Percentiles rank a stretch among this genome's conserved stretches.
phyloP scores from a whole-genome alignment of 345 rosid species.

The Erucastrum elatum region DNA sequence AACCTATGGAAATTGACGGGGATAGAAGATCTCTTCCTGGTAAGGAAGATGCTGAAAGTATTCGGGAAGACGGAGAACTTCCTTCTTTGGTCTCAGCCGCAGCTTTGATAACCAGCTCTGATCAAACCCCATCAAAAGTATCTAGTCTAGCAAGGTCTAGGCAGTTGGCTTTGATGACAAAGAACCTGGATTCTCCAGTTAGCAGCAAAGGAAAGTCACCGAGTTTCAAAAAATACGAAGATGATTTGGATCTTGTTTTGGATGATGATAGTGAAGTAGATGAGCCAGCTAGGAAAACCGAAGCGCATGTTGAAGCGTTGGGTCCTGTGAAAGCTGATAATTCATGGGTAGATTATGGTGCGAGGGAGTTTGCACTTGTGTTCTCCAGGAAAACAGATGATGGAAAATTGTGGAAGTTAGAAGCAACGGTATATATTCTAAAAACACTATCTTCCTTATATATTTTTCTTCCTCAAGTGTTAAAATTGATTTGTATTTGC shows the following conservation, averaged over 20 bases:
- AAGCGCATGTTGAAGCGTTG: constrained; percentile 47
- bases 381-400: constrained; percentile 54
- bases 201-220: constrained; percentile 53
- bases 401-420: constrained; percentile 54
- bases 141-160: constrained; percentile 57
- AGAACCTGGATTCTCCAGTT: constrained; percentile 65
- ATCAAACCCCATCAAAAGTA: constrained; percentile 44
- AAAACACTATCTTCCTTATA: constrained; percentile 4
- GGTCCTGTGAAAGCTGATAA: constrained; percentile 46
- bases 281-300: constrained; percentile 50
- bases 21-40: constrained; percentile 57
- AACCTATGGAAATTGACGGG: constrained; percentile 56
- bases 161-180: constrained; percentile 78
- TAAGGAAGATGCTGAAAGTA: constrained; percentile 64
- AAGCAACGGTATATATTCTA: constrained; percentile 70
- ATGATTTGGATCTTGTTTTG: constrained; percentile 67
- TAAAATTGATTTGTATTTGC: constrained; percentile 38
- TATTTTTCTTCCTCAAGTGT: constrained; percentile 19
- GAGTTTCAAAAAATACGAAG: constrained; percentile 71
- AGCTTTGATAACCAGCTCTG: constrained; percentile 45
- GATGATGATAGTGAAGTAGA: constrained; percentile 80
- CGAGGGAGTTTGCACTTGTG: constrained; percentile 63
- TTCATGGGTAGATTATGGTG: constrained; percentile 71
- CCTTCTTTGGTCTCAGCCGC: constrained; percentile 67
- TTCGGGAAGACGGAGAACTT: constrained; percentile 93